phyloP scores from a whole-genome alignment of 139 green algal species.

The Monoraphidium neglectum region DNA sequence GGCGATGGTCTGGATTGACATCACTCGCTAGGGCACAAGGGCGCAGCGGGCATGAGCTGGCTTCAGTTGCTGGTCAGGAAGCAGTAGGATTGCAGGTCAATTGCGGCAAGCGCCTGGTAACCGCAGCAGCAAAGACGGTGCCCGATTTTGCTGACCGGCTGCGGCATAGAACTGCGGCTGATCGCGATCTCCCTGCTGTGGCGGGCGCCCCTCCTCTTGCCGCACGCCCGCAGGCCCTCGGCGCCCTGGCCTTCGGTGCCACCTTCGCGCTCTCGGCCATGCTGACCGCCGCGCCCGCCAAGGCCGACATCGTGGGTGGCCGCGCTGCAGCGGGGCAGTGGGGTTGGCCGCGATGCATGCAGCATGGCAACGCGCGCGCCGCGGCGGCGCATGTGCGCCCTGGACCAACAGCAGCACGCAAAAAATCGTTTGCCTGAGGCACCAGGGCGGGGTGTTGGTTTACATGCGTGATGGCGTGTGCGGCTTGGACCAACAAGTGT shows the following conservation, averaged over 20 bases:
- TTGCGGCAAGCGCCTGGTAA: too few relatives aligned
- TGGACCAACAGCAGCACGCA: neutral
- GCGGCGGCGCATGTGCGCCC: neutral
- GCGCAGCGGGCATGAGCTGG: too few relatives aligned
- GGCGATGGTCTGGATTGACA: too few relatives aligned
- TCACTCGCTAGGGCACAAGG: too few relatives aligned
- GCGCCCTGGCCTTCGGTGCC: conserved; percentile 2
- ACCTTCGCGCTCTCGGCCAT: conserved; percentile 6
- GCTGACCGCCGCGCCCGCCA: conserved; percentile 13
- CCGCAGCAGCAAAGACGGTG: too few relatives aligned
- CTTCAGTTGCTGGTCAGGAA: too few relatives aligned
- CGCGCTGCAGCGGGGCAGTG: neutral
- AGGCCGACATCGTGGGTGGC: conserved; percentile 17
- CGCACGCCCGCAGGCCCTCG: neutral
- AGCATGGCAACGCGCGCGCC: neutral
- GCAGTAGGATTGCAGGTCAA: too few relatives aligned
- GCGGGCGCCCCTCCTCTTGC: neutral
- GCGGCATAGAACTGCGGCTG: neutral
- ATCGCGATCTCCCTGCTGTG: neutral
- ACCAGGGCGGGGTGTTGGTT: neutral
- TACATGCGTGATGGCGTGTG: neutral
- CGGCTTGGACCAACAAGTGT: too few relatives aligned
- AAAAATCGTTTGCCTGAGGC: neutral
- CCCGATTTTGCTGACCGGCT: too few relatives aligned
- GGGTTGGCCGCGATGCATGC: neutral